Evolutionary conservation across 768 basidiomycete genomes (phyloP).

Genomic region (Ramaria rubella): DNA sequence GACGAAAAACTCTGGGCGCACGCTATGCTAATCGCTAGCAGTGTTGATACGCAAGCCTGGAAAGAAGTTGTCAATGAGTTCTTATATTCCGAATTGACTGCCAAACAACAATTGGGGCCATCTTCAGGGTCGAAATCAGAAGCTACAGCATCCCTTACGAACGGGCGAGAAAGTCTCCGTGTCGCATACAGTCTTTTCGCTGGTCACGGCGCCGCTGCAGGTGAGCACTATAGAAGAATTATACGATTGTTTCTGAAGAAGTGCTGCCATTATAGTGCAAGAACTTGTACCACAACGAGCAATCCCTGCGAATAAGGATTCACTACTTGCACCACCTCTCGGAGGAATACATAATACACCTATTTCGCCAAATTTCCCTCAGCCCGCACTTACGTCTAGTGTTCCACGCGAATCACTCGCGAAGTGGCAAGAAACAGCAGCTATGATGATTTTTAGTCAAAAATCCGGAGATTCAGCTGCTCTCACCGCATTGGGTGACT

Average conservation of each 20-base stretch:
- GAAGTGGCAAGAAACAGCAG: slow-evolving; percentile 81
- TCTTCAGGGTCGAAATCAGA: slow-evolving; percentile 18
- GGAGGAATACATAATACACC: slow-evolving; percentile 42
- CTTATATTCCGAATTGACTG: slow-evolving; percentile 63
- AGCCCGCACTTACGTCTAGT: slow-evolving; percentile 34
- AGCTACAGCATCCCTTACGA: slow-evolving; percentile 23
- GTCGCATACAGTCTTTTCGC: slow-evolving; percentile 80
- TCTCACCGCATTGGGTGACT: slow-evolving; percentile 80
- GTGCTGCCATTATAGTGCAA: slow-evolving; percentile 45
- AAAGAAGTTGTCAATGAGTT: slow-evolving; percentile 87
- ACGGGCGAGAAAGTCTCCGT: slow-evolving; percentile 66
- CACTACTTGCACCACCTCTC: slow-evolving; percentile 34
- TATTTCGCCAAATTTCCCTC: slow-evolving; percentile 55
- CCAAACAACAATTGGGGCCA: slow-evolving; percentile 23
- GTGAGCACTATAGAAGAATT: slow-evolving; percentile 38
- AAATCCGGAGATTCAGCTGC: slow-evolving; percentile 64
- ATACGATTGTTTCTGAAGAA: slow-evolving; percentile 8
- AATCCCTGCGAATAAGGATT: slow-evolving; percentile 33
- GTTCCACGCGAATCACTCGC: slow-evolving; percentile 59
- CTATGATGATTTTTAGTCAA: slow-evolving; percentile 74
- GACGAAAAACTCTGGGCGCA: slow-evolving; percentile 92
- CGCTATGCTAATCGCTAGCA: slow-evolving; percentile 89
- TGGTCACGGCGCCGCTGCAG: slow-evolving; percentile 70
- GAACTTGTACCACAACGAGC: slow-evolving; percentile 59
- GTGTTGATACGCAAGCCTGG: slow-evolving; percentile 91